phyloP scores from a whole-genome alignment of 192 early-diverging fungal species.

The Piromyces finnis region DNA sequence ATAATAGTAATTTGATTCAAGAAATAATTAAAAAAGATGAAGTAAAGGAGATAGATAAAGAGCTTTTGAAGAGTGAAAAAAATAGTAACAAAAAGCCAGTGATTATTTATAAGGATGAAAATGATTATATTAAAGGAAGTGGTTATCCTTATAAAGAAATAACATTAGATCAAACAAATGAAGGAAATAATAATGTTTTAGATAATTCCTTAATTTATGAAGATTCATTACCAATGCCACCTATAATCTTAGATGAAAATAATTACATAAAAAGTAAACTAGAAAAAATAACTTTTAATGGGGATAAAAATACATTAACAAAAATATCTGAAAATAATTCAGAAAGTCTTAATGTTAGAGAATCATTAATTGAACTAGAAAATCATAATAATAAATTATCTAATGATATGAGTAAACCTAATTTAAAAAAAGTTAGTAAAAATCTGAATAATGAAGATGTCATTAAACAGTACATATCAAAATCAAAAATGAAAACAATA shows the following conservation, averaged over 20 bases:
- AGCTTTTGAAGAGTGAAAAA: too few relatives aligned
- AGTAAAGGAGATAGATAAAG: neutral
- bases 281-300: too few relatives aligned
- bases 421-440: neutral
- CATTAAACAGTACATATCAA: too few relatives aligned
- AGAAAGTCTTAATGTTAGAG: neutral
- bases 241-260: neutral
- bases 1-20: neutral
- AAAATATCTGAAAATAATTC: neutral
- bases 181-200: neutral
- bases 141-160: too few relatives aligned
- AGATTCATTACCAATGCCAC: neutral
- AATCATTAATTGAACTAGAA: too few relatives aligned
- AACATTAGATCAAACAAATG: too few relatives aligned
- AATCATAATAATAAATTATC: neutral
- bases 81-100: neutral
- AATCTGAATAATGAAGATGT: too few relatives aligned
- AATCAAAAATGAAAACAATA: neutral
- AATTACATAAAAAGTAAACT: neutral
- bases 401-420: neutral
- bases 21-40: neutral
- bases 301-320: too few relatives aligned
- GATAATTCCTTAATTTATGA: neutral
- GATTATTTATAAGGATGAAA: neutral
- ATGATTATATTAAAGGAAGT: neutral